Base-by-base conservation (phyloP, 2,329 filamentous ascomycete species). In the Exophiala spinifera region DNA sequence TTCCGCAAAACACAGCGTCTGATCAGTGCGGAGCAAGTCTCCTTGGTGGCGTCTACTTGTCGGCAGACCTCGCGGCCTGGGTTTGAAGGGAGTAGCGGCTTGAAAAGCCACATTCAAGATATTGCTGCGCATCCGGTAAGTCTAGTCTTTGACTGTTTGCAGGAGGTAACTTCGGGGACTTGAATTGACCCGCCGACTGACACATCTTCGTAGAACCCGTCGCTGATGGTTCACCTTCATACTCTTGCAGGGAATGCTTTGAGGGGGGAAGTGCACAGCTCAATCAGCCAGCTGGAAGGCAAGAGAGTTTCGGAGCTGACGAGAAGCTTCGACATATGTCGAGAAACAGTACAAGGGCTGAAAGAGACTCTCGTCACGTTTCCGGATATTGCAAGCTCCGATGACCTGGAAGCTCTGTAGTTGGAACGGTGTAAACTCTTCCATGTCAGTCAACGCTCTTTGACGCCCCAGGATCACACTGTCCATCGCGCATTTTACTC, bases 101-200 rank as follows among this genome's bases (percentile, higher is more conserved):
- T 46, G 14, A 50, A 50, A 23, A 20, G 4, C 11, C 34, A 50
- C 5, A 42, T 50, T 13, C 36, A 46, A 28, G 47, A 43, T 17
- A 39, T 50, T 50, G 36, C 21, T n/a, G 17, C 33, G 17, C 47
- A 50, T 43, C 47, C 47, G 11, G 47, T 50, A 43, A 50, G 47
- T 43, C 17, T n/a, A n/a, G n/a, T n/a, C n/a, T n/a, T n/a, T n/a
- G n/a, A n/a, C n/a, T n/a, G n/a, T n/a, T n/a, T n/a, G n/a, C n/a
- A n/a, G n/a, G n/a, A n/a, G n/a, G n/a, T n/a, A n/a, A n/a, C 5
- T 21, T n/a, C 17, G 11, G 3, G 19, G 17, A 49, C 13, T 25
- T 46, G 4, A 13, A 42, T 42, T 19, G 19, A 13, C 25, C 11
- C 11, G 15, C 11, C 11, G 15, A 42, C 20, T 31, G 21, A 39